These are phyloP conservation scores for Pilobolus umbonatus DNA, from an alignment of 192 early-diverging fungal genomes.

Conservation along the genomic window DNA sequence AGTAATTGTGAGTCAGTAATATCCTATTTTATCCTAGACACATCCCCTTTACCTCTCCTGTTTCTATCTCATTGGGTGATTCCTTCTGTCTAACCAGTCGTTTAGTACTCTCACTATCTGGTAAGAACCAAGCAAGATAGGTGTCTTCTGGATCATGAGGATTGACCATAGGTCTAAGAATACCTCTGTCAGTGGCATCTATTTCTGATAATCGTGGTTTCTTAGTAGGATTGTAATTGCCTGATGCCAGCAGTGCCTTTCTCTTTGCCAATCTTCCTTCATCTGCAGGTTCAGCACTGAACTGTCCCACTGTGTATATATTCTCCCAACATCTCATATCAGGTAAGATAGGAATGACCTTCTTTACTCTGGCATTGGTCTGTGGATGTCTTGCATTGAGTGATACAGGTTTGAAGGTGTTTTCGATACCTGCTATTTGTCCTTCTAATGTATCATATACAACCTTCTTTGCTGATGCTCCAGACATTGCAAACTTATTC, in stretches of 20 bases:
- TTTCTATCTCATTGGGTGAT: constrained; percentile 8
- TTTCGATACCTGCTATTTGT: constrained; percentile 42
- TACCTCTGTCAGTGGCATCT: constrained; percentile 27
- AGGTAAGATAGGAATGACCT: constrained; percentile 48
- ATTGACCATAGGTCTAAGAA: constrained; percentile 33
- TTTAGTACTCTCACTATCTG: constrained; percentile 22
- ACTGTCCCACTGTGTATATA: constrained; percentile 46
- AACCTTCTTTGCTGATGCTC: constrained; percentile 21
- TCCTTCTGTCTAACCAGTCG: constrained; percentile 19
- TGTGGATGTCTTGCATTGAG: constrained; percentile 40
- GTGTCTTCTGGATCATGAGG: constrained; percentile 28
- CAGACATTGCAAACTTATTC: constrained; percentile 24
- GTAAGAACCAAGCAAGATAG: constrained; percentile 34
- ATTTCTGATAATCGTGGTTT: not conserved
- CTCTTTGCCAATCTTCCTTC: constrained; percentile 18
- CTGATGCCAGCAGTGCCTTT: not conserved
- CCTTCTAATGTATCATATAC: constrained; percentile 37
- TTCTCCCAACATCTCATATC: constrained; percentile 48
- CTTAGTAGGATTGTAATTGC: not conserved
- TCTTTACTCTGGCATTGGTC: constrained; percentile 42
- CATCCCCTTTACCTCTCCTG: constrained; percentile 14
- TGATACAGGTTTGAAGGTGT: constrained; percentile 38
- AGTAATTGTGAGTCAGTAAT: not conserved
- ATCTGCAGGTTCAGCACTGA: constrained; percentile 43
- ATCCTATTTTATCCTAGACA: not conserved